These are phyloP conservation scores for Brettanomyces anomalus DNA, from an alignment of 805 yeast species.

Conservation along the genomic window DNA sequence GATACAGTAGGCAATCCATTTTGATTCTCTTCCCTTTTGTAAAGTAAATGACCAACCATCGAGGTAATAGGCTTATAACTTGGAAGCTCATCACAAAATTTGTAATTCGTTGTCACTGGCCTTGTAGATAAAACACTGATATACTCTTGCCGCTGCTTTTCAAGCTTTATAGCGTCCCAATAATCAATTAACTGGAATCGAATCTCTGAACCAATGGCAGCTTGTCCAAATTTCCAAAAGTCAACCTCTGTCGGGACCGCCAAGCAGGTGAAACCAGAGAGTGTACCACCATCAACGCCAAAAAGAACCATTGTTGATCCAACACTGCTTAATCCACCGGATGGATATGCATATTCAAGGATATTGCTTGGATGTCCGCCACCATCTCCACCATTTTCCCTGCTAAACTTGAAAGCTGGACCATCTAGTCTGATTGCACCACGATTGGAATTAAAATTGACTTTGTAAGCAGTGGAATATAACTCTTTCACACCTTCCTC, in stretches of 20 bases:
- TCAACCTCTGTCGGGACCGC: constrained; percentile 19
- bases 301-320: constrained; percentile 18
- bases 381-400: constrained; percentile 23
- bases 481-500: constrained; percentile 17
- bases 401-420: constrained; percentile 16
- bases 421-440: constrained; percentile 25
- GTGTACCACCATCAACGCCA: constrained; percentile 25
- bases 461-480: constrained; percentile 13
- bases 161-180: constrained; percentile 16
- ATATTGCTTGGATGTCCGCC: constrained; percentile 24
- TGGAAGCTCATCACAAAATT: constrained; percentile 10
- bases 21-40: constrained; percentile 4
- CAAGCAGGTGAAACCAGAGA: constrained; percentile 21
- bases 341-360: constrained; percentile 22
- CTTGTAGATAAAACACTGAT: constrained; percentile 8
- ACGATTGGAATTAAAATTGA: constrained; percentile 23
- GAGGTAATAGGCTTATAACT: constrained; percentile 6
- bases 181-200: constrained; percentile 15
- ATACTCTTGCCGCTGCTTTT: constrained; percentile 12
- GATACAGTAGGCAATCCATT: constrained; percentile 13
- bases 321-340: constrained; percentile 22
- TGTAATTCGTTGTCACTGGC: constrained; percentile 7
- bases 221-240: constrained; percentile 28
- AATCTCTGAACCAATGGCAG: constrained; percentile 20
- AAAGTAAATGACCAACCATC: constrained; percentile 10